Conservation (phyloP, 495 filamentous ascomycete genomes). For the Tirmania nivea region DNA sequence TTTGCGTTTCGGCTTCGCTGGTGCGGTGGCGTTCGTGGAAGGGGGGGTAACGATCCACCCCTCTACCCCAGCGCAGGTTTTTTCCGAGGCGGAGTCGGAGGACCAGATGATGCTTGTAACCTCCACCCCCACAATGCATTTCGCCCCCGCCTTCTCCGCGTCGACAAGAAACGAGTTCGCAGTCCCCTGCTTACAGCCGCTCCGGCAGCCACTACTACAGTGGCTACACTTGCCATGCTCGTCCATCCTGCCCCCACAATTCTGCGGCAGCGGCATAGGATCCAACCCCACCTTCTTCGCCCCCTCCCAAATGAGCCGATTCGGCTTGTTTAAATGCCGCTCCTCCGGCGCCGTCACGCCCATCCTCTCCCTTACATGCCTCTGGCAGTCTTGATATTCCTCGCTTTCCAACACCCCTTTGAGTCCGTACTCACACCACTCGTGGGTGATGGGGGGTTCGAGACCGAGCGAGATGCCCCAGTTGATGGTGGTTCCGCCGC, state of each 20-base stretch:
- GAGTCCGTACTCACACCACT: not conserved
- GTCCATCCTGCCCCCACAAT: constrained; percentile 47
- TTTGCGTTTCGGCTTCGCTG: not conserved
- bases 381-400: not conserved
- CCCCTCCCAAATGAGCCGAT: not conserved
- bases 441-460: not conserved
- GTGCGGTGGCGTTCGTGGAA: not conserved
- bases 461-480: not conserved
- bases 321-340: not conserved
- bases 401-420: not conserved
- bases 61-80: not conserved
- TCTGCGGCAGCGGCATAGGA: constrained; percentile 53
- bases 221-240: constrained; percentile 38
- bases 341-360: not conserved
- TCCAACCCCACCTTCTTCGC: constrained; percentile 37
- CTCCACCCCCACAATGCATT: constrained; percentile 55
- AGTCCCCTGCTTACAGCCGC: constrained; percentile 42
- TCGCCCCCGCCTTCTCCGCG: constrained; percentile 49
- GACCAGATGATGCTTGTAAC: not conserved
- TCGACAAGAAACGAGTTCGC: constrained; percentile 56
- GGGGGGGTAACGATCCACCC: not conserved
- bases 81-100: not conserved
- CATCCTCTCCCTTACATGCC: not conserved
- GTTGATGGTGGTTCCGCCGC: not conserved
- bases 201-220: constrained; percentile 55